Evolutionary conservation across 768 basidiomycete genomes (phyloP), one percentile per base, ranked within the genome.

Genomic region (Boletus rubropictus): DNA sequence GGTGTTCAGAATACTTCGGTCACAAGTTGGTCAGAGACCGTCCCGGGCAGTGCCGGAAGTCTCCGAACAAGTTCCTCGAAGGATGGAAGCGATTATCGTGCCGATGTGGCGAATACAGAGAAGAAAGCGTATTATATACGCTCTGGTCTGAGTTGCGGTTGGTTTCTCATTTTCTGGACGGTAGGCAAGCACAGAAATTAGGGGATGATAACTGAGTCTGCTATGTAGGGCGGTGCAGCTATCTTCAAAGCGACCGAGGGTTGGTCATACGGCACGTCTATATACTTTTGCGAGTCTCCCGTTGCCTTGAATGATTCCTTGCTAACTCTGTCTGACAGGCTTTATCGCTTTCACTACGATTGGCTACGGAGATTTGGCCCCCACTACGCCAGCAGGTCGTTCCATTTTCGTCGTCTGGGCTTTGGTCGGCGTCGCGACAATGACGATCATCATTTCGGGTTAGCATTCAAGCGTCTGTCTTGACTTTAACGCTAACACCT

Each of bases 401-500:
- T 78, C 84, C 12, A 73, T 90, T 28, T 90, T 90, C 60, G 75
- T 89, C 33, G 77, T 80, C 3, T 89, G 88, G 88, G 84, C 87
- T 0, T 63, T 90, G 29, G 65, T 88, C 7, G 89, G 86, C 14
- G 82, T 89, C 12, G 85, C 74, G 1, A 79, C 84, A 1, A 78
- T 89, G 79, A 86, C 88, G 0, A 79, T 86, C 22, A 69, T 89
- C 12, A 73, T 89, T 49, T 83, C 86, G 7, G 77, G 86, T 85
- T 35, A 7, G 77, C 7, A 15, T 41, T n/a, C 18, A 3, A 42
- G 38, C 12, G 7, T 37, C 17, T 15, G 3, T 39, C 4, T 15
- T 28, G 11, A 9, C 8, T 17, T n/a, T 15, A 3, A 18, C 15
- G 7, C 21, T 55, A 28, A 59, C 10, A 9, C 24, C 8, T n/a